Percentiles rank a stretch among this genome's conserved stretches.
Evolutionary conservation across 257 asterid species (phyloP).

Genomic region (Jacaranda mimosifolia): DNA sequence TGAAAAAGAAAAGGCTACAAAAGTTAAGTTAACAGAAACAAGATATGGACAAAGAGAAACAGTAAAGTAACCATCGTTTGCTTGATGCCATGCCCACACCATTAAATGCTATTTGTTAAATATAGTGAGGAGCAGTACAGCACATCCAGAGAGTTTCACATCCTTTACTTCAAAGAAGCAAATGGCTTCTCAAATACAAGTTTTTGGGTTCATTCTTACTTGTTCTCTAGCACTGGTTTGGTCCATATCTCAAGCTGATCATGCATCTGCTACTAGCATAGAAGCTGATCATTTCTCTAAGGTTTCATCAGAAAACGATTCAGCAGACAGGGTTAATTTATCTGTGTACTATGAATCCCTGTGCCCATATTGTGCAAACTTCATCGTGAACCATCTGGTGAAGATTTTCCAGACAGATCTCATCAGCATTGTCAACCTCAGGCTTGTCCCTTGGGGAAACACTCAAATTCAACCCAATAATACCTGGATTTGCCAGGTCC

Average conservation of each 20-base stretch:
- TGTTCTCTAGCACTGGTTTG: conserved; percentile 29
- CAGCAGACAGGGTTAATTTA: conserved; percentile 46
- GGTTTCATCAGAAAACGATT: conserved; percentile 13
- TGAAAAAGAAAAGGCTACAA: conserved; percentile 36
- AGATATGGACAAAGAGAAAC: conserved; percentile 40
- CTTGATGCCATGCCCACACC: conserved; percentile 40
- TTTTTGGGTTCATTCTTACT: conserved; percentile 23
- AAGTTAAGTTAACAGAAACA: conserved; percentile 32
- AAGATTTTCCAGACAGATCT: conserved; percentile 80
- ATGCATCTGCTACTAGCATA: conserved; percentile 10
- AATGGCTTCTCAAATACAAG: conserved; percentile 52
- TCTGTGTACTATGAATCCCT: conserved; percentile 81
- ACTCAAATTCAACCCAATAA: conserved; percentile 63
- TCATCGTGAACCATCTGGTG: conserved; percentile 74
- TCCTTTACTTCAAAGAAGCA: not conserved
- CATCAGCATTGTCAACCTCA: conserved; percentile 67
- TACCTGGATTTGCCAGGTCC: conserved; percentile 89
- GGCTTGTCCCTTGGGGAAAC: conserved; percentile 96
- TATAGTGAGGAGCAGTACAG: not conserved
- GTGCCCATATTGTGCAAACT: conserved; percentile 89
- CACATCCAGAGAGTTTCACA: not conserved
- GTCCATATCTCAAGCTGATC: conserved; percentile 36
- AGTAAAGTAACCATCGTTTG: conserved; percentile 27
- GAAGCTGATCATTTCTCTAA: too few species aligned
- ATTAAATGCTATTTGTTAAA: conserved; percentile 12